A percentile compares a stretch with the other conserved stretches of the same genome.
phyloP scores from a whole-genome alignment of 345 rosid species.

The Gossypium mustelinum region DNA sequence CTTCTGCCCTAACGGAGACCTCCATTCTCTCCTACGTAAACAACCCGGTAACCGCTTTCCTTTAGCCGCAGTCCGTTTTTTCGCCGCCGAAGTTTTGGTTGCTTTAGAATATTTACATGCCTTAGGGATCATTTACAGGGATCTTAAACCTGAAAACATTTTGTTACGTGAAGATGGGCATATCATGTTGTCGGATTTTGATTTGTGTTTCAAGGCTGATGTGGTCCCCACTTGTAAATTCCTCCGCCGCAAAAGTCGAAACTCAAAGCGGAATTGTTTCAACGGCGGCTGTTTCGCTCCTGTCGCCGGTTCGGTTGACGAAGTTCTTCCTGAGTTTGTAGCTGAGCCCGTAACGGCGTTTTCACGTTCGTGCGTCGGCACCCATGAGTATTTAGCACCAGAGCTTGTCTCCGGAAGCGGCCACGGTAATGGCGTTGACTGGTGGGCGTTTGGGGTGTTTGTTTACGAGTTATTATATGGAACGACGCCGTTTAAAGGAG shows the following conservation, averaged over 20 bases:
- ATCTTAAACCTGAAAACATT: conserved; percentile 88
- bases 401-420: conserved; percentile 79
- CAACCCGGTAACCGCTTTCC: conserved; percentile 65
- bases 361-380: conserved; percentile 75
- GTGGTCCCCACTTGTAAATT: conserved; percentile 48
- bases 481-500: conserved; percentile 80
- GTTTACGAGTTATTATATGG: conserved; percentile 68
- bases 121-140: conserved; percentile 75
- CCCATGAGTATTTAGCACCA: conserved; percentile 90
- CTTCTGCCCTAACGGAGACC: conserved; percentile 85
- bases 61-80: conserved; percentile 59
- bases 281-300: conserved; percentile 28
- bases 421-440: conserved; percentile 88
- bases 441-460: conserved; percentile 96
- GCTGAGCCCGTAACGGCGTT: conserved; percentile 66
- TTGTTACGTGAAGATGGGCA: conserved; percentile 82
- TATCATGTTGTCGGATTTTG: conserved; percentile 85
- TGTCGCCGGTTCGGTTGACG: conserved; percentile 19
- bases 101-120: conserved; percentile 87
- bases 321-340: conserved; percentile 42
- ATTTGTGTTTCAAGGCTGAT: conserved; percentile 57
- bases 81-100: conserved; percentile 74
- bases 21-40: conserved; percentile 66
- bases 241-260: neutral
- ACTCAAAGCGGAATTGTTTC: conserved; percentile 21